phyloP scores from a whole-genome alignment of 139 green algal genomes.

The Picochlorum costavermella region DNA sequence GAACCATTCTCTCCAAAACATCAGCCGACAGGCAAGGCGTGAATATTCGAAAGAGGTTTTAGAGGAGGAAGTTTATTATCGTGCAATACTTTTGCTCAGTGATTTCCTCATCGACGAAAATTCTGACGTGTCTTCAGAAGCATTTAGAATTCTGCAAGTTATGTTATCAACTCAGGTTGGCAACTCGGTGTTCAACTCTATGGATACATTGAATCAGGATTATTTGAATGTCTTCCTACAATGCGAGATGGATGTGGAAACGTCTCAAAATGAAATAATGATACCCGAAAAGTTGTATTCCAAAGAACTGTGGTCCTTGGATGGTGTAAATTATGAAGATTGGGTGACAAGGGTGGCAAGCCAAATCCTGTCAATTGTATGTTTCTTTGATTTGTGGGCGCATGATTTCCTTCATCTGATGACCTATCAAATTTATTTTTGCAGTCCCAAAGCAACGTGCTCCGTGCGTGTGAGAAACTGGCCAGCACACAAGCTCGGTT shows the following conservation, averaged over 20 bases:
- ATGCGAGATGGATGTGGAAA: too few species aligned
- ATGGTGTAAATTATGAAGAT: not conserved
- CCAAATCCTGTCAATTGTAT: not conserved
- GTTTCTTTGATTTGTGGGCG: not conserved
- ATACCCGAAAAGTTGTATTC: too few species aligned
- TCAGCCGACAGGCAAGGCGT: not conserved
- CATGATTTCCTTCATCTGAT: not conserved
- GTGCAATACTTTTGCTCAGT: conserved; percentile 25
- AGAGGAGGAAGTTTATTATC: conserved; percentile 10
- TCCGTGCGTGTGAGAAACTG: too few species aligned
- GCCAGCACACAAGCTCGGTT: too few species aligned
- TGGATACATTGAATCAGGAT: too few species aligned
- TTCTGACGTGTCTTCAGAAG: conserved; percentile 20
- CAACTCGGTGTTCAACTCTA: not conserved
- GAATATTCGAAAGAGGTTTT: not conserved
- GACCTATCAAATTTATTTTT: too few species aligned
- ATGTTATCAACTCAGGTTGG: conserved; percentile 14
- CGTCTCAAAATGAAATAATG: too few species aligned
- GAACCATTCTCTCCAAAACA: conserved; percentile 4
- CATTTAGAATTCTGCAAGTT: conserved; percentile 26
- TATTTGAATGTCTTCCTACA: too few species aligned
- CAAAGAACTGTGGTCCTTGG: not conserved
- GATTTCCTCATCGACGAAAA: conserved; percentile 37
- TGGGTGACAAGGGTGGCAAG: not conserved
- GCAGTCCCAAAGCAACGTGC: too few species aligned